These are phyloP conservation scores for Candida lessepsii DNA, from an alignment of 805 yeast species.

Conservation along the genomic window DNA sequence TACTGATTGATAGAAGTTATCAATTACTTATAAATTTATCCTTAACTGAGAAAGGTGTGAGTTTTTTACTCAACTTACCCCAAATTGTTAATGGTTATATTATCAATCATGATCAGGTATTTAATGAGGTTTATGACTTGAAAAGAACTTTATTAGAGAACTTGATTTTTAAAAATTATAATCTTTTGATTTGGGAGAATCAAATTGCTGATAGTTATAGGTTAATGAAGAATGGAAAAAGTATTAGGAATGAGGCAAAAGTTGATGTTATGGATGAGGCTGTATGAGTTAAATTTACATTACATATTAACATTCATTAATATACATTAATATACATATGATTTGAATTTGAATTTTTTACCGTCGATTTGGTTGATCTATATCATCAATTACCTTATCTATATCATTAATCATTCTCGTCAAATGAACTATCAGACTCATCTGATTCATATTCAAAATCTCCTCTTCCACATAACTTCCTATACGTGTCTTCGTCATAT, in stretches of 20 bases:
- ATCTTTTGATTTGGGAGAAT: slow-evolving; percentile 23
- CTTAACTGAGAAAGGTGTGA: slow-evolving; percentile 15
- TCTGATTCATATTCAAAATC: background rate
- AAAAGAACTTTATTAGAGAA: slow-evolving; percentile 24
- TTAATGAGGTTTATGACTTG: slow-evolving; percentile 24
- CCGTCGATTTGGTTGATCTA: too few species aligned
- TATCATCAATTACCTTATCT: too few species aligned
- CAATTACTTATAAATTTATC: slow-evolving; percentile 22
- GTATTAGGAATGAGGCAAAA: slow-evolving; percentile 14
- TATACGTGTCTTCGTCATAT: slow-evolving; percentile 20
- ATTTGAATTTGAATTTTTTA: too few species aligned
- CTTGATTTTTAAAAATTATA: slow-evolving; percentile 17
- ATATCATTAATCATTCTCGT: too few species aligned
- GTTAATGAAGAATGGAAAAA: slow-evolving; percentile 26
- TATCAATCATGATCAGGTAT: slow-evolving; percentile 17
- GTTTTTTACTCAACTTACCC: slow-evolving; percentile 26
- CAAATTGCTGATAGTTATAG: slow-evolving; percentile 18
- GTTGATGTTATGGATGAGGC: slow-evolving; percentile 27
- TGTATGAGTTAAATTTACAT: background rate
- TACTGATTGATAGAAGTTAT: slow-evolving; percentile 21
- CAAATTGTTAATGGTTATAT: slow-evolving; percentile 22
- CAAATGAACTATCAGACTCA: background rate
- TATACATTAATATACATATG: too few species aligned
- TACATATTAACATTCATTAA: background rate
- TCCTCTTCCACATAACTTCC: background rate